phyloP scores from a whole-genome alignment of 192 early-diverging fungal species.

The Podila clonocystis region DNA sequence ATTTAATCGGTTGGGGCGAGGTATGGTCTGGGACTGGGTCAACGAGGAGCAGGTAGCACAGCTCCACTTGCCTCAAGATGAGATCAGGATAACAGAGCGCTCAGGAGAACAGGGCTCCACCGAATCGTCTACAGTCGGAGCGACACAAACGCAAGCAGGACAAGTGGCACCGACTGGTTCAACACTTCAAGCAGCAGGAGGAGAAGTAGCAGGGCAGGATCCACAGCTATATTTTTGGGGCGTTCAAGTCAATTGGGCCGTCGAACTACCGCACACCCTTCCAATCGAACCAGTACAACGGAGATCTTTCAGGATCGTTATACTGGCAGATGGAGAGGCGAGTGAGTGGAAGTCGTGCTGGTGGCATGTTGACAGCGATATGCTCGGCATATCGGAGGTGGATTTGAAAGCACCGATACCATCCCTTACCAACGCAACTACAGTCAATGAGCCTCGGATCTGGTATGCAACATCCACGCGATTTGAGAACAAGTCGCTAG shows the following conservation, averaged over 20 bases:
- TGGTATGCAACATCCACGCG: slow-evolving; percentile 4
- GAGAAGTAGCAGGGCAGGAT: not conserved
- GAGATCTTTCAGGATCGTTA: slow-evolving; percentile 32
- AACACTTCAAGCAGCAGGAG: not conserved
- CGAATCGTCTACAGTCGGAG: no score
- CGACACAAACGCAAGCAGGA: no score
- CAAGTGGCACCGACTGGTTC: no score
- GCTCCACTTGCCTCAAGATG: slow-evolving; percentile 15
- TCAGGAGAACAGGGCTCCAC: no score
- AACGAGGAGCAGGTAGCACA: slow-evolving; percentile 27
- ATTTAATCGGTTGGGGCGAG: slow-evolving; percentile 31
- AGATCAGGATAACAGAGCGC: not conserved
- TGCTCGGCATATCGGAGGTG: not conserved
- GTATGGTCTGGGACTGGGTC: slow-evolving; percentile 47
- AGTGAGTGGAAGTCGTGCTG: slow-evolving; percentile 37
- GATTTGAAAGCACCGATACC: slow-evolving; percentile 9
- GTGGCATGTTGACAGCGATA: slow-evolving; percentile 24
- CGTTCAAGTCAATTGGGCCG: slow-evolving; percentile 29
- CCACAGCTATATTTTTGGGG: slow-evolving; percentile 37
- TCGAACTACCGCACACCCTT: slow-evolving; percentile 14
- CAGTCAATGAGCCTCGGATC: not conserved
- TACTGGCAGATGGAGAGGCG: slow-evolving; percentile 19
- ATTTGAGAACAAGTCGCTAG: slow-evolving; percentile 21
- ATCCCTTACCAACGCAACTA: not conserved
- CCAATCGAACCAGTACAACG: not conserved